A percentile compares a stretch with the other conserved stretches of the same genome.
These are phyloP conservation scores for Epichloe sp. DNA, from an alignment of 2,329 filamentous ascomycete species.

Conservation along the genomic window DNA sequence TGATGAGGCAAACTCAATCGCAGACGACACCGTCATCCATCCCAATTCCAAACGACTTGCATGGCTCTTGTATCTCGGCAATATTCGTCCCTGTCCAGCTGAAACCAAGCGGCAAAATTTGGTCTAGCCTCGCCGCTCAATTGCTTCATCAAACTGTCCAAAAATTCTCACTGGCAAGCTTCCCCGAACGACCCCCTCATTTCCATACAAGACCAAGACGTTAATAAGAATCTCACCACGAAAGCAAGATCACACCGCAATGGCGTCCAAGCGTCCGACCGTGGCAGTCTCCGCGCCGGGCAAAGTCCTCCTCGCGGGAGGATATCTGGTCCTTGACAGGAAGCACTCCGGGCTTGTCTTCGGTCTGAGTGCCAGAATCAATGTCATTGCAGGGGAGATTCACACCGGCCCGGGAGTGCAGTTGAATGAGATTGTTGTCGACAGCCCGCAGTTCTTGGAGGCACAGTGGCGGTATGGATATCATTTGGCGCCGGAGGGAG, in stretches of 20 bases:
- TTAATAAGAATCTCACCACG: neutral
- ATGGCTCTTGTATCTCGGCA: no score
- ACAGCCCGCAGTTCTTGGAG: conserved; percentile 80
- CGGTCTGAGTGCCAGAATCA: conserved; percentile 55
- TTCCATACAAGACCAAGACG: neutral
- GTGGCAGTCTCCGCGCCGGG: conserved; percentile 76
- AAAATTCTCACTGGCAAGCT: neutral
- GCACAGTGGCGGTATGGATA: conserved; percentile 84
- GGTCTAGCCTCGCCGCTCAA: neutral
- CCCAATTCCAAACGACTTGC: neutral
- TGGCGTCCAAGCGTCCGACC: conserved; percentile 19
- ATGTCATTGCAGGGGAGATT: conserved; percentile 46
- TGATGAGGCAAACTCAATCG: no score
- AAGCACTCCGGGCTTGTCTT: conserved; percentile 66
- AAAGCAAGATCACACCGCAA: neutral
- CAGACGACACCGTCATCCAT: neutral
- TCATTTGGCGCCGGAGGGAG: conserved; percentile 52
- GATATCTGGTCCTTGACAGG: conserved; percentile 87
- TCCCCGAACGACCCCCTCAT: neutral
- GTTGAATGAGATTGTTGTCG: conserved; percentile 64
- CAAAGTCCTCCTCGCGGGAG: conserved; percentile 89
- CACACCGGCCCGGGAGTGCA: conserved; percentile 49
- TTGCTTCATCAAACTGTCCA: neutral
- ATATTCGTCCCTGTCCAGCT: neutral
- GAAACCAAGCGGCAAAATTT: neutral